Conservation (phyloP, 371 early-diverging fungal species). For the Lichtheimia ornata region DNA sequence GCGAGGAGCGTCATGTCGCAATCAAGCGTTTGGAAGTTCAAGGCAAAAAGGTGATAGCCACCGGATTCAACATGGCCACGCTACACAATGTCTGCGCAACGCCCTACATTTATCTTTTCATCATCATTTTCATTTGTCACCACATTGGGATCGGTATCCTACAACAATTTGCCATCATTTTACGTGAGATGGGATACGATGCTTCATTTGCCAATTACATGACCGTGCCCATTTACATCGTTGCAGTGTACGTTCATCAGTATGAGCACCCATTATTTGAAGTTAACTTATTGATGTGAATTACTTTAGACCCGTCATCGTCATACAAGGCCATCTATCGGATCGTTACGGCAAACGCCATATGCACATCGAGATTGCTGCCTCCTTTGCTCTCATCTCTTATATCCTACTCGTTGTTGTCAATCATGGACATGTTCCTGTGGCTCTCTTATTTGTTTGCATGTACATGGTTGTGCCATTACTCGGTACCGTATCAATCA, state of each 20-base stretch:
- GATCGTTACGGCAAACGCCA: constrained; percentile 35
- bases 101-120: constrained; percentile 40
- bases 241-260: constrained; percentile 20
- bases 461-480: constrained; percentile 36
- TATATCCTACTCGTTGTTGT: constrained; percentile 62
- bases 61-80: constrained; percentile 20
- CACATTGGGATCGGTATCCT: constrained; percentile 50
- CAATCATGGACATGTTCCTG: constrained; percentile 34
- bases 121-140: constrained; percentile 39
- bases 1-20: constrained; percentile 53
- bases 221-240: constrained; percentile 44
- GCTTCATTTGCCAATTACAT: constrained; percentile 45
- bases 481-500: constrained; percentile 35
- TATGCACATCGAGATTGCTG: constrained; percentile 40
- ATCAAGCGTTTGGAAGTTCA: constrained; percentile 48
- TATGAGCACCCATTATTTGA: background rate
- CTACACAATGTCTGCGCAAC: constrained; percentile 39
- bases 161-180: constrained; percentile 42
- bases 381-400: constrained; percentile 33
- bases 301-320: constrained; percentile 23
- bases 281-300: too few relatives aligned
- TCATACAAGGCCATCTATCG: constrained; percentile 43
- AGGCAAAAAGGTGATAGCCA: constrained; percentile 21
- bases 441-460: constrained; percentile 29
- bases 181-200: constrained; percentile 29